Conservation (phyloP, 495 filamentous ascomycete genomes). For the Penicillium paxilli region DNA sequence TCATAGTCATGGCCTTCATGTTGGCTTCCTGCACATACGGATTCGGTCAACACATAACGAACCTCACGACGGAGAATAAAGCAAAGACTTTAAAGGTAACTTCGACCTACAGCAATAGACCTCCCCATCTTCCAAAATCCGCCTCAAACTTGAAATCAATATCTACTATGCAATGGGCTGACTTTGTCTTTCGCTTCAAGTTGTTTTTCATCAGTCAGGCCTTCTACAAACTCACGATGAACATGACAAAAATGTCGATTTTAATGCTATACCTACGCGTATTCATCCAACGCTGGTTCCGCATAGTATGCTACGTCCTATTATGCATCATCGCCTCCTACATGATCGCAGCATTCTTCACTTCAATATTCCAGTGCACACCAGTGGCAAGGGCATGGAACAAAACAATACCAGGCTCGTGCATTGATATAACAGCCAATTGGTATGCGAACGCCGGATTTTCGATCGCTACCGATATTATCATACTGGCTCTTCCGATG, state of each 20-base stretch:
- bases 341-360: slow-evolving; percentile 38
- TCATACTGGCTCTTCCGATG: slow-evolving; percentile 38
- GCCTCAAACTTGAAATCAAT: not conserved
- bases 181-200: slow-evolving; percentile 1
- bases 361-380: slow-evolving; percentile 44
- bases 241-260: slow-evolving; percentile 39
- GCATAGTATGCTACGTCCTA: not conserved
- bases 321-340: slow-evolving; percentile 14
- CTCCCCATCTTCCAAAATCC: not conserved
- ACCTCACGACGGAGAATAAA: slow-evolving; percentile 3
- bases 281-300: slow-evolving; percentile 19
- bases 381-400: slow-evolving; percentile 42
- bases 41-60: slow-evolving; percentile 13
- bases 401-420: slow-evolving; percentile 28
- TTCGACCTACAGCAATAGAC: not conserved
- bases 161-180: not conserved
- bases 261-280: slow-evolving; percentile 41
- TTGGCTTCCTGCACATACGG: slow-evolving; percentile 12
- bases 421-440: slow-evolving; percentile 40
- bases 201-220: slow-evolving; percentile 29
- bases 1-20: slow-evolving; percentile 13
- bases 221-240: slow-evolving; percentile 36
- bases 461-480: slow-evolving; percentile 43
- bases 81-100: slow-evolving; percentile 10
- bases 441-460: slow-evolving; percentile 43